Evolutionary conservation across 2,329 filamentous ascomycete species (phyloP).

Genomic region (Pseudogymnoascus sp.): DNA sequence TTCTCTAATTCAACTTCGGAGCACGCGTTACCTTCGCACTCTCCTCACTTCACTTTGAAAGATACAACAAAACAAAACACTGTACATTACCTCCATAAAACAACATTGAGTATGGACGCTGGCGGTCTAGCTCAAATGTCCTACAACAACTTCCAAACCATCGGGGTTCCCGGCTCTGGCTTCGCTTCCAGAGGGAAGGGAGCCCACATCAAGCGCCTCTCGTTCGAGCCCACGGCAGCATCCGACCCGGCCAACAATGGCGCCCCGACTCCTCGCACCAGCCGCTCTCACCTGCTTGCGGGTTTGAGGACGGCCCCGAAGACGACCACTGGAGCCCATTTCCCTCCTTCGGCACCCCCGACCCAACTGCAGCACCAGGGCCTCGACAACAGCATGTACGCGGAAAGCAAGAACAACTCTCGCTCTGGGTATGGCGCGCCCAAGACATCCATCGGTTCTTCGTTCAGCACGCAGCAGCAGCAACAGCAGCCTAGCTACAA

Average conservation of each 20-base stretch:
- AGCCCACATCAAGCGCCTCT: conserved; percentile 85
- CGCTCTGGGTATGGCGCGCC: conserved; percentile 23
- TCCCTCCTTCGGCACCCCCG: conserved; percentile 59
- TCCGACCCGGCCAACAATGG: conserved; percentile 61
- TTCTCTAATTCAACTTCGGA: conserved; percentile 4
- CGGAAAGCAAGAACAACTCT: conserved; percentile 23
- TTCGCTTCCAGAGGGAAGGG: conserved; percentile 79
- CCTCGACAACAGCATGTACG: conserved; percentile 28
- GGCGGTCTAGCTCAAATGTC: conserved; percentile 99
- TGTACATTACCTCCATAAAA: conserved; percentile 6
- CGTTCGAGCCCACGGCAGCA: conserved; percentile 64
- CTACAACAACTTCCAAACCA: conserved; percentile 72
- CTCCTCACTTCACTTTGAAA: background rate
- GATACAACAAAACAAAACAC: conserved; percentile 6
- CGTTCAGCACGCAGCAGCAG: conserved; percentile 18
- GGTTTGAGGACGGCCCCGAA: conserved; percentile 91
- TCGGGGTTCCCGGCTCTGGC: conserved; percentile 71
- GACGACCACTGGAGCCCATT: conserved; percentile 65
- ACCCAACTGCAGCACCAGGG: conserved; percentile 41
- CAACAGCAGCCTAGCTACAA: conserved; percentile 36
- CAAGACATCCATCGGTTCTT: conserved; percentile 25
- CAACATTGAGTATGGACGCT: conserved; percentile 64
- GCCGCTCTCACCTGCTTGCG: conserved; percentile 87
- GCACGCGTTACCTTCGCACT: background rate
- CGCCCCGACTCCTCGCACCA: conserved; percentile 80